Percentiles rank a stretch among this genome's conserved stretches.
Conservation (phyloP, 108 stramenopile species). For the Pseudonitzschia multistriata region DNA sequence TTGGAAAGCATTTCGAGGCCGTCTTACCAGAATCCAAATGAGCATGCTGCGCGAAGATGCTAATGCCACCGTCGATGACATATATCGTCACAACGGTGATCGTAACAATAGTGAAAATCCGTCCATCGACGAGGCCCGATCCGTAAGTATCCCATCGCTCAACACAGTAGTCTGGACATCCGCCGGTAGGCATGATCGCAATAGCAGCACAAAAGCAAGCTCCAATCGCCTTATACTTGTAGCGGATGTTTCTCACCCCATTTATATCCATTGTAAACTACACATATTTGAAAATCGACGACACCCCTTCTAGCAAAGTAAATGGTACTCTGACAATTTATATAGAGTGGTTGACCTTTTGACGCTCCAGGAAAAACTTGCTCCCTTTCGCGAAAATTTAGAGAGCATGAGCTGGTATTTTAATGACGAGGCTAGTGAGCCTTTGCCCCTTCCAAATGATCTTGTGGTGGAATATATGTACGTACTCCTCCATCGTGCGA, state of each 20-base stretch:
- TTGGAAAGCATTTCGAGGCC: constrained; percentile 14
- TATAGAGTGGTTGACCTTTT: background rate
- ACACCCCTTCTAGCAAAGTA: background rate
- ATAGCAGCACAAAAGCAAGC: too few species aligned
- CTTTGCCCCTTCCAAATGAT: background rate
- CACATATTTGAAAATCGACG: too few species aligned
- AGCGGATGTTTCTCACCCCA: too few species aligned
- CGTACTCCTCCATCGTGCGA: background rate
- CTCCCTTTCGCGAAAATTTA: constrained; percentile 14
- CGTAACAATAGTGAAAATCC: background rate
- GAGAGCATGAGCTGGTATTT: background rate
- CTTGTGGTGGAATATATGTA: constrained; percentile 14
- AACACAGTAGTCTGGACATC: background rate
- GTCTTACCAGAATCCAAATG: background rate
- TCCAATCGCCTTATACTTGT: background rate
- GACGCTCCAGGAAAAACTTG: constrained; percentile 6
- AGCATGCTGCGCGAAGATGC: constrained; percentile 20
- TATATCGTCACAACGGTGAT: background rate
- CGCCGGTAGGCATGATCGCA: too few species aligned
- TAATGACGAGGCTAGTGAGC: background rate
- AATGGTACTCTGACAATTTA: background rate
- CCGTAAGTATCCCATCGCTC: background rate
- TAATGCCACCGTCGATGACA: background rate
- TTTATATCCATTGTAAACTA: too few species aligned
- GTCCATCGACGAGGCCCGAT: background rate